A percentile compares a stretch with the other conserved stretches of the same genome.
These are phyloP conservation scores for Candida sp. DNA, from an alignment of 1,139 yeast species.

Conservation along the genomic window DNA sequence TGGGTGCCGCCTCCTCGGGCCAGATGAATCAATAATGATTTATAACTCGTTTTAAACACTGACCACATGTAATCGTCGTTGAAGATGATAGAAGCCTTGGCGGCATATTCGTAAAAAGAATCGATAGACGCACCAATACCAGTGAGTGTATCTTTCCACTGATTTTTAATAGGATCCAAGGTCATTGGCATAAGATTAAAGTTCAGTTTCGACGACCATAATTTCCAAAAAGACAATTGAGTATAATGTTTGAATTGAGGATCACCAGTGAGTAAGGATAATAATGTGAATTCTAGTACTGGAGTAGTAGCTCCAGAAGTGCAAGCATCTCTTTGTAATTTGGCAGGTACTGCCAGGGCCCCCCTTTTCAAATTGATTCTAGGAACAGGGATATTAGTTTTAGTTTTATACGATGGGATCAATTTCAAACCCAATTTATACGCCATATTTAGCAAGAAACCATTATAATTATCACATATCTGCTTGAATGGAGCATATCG, in stretches of 20 bases:
- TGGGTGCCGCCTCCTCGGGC: slow-evolving; percentile 31
- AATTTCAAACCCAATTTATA: slow-evolving; percentile 67
- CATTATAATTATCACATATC: slow-evolving; percentile 50
- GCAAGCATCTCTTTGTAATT: slow-evolving; percentile 63
- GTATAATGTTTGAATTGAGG: slow-evolving; percentile 64
- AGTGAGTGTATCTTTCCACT: slow-evolving; percentile 59
- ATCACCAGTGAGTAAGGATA: slow-evolving; percentile 74
- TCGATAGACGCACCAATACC: slow-evolving; percentile 96
- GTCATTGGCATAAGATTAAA: slow-evolving; percentile 77
- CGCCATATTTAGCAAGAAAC: slow-evolving; percentile 66
- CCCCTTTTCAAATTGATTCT: slow-evolving; percentile 64
- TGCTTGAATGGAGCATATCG: slow-evolving; percentile 10
- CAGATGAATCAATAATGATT: slow-evolving; percentile 52
- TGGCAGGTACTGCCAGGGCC: slow-evolving; percentile 36
- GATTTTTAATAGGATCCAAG: slow-evolving; percentile 55
- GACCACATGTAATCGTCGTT: slow-evolving; percentile 60
- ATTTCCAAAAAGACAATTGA: slow-evolving; percentile 58
- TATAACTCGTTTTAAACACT: slow-evolving; percentile 60
- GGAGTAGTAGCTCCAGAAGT: slow-evolving; percentile 87
- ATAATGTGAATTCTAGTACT: slow-evolving; percentile 69
- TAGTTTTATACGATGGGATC: slow-evolving; percentile 62
- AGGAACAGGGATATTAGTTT: slow-evolving; percentile 66
- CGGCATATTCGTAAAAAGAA: slow-evolving; percentile 86
- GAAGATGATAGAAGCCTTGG: slow-evolving; percentile 72
- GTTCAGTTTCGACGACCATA: slow-evolving; percentile 67